Conservation (phyloP, 1,284 basidiomycete genomes). For the Grifola frondosa region DNA sequence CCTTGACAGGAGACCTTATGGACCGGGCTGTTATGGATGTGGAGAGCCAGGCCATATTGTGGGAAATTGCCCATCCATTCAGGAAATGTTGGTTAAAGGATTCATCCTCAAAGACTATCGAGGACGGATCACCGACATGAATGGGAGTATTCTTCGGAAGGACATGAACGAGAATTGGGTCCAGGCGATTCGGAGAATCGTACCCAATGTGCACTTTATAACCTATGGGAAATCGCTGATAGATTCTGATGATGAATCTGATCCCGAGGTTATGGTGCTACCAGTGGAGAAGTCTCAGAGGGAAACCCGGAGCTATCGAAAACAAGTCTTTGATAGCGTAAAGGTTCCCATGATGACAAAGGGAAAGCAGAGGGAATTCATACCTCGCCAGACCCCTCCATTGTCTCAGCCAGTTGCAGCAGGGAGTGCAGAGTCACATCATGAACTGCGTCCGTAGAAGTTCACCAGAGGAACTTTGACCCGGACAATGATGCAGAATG, state of each 20-base stretch:
- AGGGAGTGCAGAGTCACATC: no score
- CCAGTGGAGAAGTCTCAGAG: constrained; percentile 1
- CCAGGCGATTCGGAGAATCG: not conserved
- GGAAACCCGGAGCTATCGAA: constrained; percentile 2
- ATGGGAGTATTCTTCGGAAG: not conserved
- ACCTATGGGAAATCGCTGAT: not conserved
- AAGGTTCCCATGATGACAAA: not conserved
- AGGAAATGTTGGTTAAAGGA: not conserved
- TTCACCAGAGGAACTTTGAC: not conserved
- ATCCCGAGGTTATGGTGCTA: not conserved
- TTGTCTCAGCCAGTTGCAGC: not conserved
- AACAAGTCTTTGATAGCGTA: constrained; percentile 2
- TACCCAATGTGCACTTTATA: not conserved
- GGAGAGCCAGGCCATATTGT: constrained; percentile 3
- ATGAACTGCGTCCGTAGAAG: not conserved
- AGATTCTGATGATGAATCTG: not conserved
- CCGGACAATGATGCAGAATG: constrained; percentile 3
- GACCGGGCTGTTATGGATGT: constrained; percentile 2
- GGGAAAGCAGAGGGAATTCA: constrained; percentile 1
- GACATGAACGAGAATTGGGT: constrained; percentile 1
- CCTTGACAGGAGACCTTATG: not conserved
- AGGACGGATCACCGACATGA: not conserved
- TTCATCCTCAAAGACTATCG: constrained; percentile 1
- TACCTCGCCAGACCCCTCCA: not conserved
- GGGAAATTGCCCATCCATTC: not conserved